phyloP scores from a whole-genome alignment of 2,329 filamentous ascomycete genomes.

The Teratosphaeria viscida region DNA sequence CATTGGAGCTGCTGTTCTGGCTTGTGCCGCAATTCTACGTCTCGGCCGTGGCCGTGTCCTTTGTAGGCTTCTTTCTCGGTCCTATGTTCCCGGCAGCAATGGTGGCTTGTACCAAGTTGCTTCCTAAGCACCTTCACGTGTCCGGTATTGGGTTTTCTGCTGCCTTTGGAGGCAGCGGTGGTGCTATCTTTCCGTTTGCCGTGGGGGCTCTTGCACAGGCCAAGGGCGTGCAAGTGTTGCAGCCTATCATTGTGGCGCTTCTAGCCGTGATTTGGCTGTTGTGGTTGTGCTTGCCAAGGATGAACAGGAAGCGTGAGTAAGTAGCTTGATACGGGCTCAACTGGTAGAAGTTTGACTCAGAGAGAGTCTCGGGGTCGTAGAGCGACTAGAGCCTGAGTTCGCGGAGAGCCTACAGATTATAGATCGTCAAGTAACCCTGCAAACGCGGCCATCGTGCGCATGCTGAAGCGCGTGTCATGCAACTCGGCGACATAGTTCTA shows the following conservation, averaged over 20 bases:
- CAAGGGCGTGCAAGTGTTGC: constrained; percentile 49
- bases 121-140: constrained; percentile 65
- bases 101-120: constrained; percentile 61
- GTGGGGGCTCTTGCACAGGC: constrained; percentile 58
- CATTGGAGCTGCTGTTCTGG: constrained; percentile 66
- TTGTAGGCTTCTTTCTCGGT: constrained; percentile 71
- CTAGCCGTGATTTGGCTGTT: constrained; percentile 40
- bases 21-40: constrained; percentile 67
- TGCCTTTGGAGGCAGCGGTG: constrained; percentile 65
- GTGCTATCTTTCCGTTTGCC: constrained; percentile 54
- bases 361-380: background rate
- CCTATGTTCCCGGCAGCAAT: constrained; percentile 69
- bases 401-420: too few species aligned
- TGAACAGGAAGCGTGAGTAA: constrained; percentile 35
- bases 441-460: background rate
- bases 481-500: background rate
- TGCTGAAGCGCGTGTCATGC: background rate
- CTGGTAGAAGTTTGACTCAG: background rate
- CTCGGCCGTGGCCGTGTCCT: constrained; percentile 57
- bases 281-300: constrained; percentile 42
- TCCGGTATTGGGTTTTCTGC: constrained; percentile 72
- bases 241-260: constrained; percentile 48
- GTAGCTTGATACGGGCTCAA: background rate
- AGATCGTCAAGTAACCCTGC: too few species aligned
- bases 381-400: too few species aligned